Conservation (phyloP, 768 basidiomycete genomes). For the Pleurotus sapidus region DNA sequence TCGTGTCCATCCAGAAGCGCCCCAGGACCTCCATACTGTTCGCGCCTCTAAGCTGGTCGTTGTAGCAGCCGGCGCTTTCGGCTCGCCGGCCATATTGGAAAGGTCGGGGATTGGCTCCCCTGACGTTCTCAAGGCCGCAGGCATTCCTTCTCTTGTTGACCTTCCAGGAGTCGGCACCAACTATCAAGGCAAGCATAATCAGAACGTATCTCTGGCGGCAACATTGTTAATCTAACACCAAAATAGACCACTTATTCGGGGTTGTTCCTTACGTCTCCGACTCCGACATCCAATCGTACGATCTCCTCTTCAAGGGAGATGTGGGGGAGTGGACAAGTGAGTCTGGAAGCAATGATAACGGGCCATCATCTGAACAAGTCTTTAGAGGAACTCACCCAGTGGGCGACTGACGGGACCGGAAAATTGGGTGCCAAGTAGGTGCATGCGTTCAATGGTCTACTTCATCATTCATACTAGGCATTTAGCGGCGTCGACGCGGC, state of each 20-base stretch:
- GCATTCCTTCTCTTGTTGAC: neutral
- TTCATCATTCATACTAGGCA: neutral
- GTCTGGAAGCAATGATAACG: neutral
- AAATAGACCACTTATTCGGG: neutral
- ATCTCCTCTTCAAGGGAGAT: neutral
- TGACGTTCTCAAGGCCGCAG: neutral
- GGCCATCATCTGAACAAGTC: constrained; percentile 2
- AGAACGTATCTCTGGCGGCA: no score
- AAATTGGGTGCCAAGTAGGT: constrained; percentile 33
- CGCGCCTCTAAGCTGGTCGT: neutral
- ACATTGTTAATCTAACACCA: neutral
- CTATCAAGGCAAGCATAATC: neutral
- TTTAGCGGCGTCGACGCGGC: constrained; percentile 35
- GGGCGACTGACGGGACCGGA: constrained; percentile 28
- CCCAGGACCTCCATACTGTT: neutral
- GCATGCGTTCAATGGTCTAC: neutral
- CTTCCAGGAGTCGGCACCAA: constrained; percentile 2
- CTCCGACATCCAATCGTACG: neutral
- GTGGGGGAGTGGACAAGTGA: neutral
- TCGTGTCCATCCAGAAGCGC: constrained; percentile 10
- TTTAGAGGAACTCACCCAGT: constrained; percentile 16
- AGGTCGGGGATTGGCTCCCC: neutral
- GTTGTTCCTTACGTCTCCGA: neutral
- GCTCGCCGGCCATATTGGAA: neutral
- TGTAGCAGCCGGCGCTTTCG: neutral